Percentiles rank a stretch among this genome's conserved stretches.
Conservation (phyloP, 345 rosid species). For the Eucalyptus polyanthemos region DNA sequence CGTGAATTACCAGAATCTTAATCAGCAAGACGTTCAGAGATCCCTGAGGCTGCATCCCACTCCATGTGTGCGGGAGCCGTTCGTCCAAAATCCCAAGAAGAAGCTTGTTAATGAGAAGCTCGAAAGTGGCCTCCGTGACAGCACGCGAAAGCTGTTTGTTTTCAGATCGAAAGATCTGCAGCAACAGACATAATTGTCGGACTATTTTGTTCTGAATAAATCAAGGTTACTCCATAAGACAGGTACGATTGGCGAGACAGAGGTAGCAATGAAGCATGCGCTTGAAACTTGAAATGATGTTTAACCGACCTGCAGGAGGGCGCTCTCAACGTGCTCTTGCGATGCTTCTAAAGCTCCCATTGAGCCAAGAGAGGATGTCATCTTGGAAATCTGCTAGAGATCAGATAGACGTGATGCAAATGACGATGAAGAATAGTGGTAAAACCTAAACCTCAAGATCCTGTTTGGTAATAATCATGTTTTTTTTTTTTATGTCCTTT, state of each 20-base stretch:
- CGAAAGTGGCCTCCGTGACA: constrained; percentile 85
- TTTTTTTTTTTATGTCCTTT: too few relatives aligned
- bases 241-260: not conserved
- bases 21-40: constrained; percentile 95
- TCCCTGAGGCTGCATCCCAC: constrained; percentile 91
- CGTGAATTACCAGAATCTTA: constrained; percentile 66
- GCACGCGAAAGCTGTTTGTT: constrained; percentile 76
- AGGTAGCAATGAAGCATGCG: not conserved
- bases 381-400: constrained; percentile 68
- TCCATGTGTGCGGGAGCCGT: constrained; percentile 92
- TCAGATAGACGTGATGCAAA: not conserved
- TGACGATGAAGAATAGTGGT: not conserved
- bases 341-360: constrained; percentile 90
- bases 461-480: too few relatives aligned
- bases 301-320: constrained; percentile 88
- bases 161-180: constrained; percentile 71
- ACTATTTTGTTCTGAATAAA: not conserved
- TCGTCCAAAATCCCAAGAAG: constrained; percentile 93
- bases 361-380: constrained; percentile 68
- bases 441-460: not conserved
- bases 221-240: not conserved
- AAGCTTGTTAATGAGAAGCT: constrained; percentile 86
- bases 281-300: not conserved
- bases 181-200: not conserved
- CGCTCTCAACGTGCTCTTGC: constrained; percentile 89